Evolutionary conservation across 2,329 filamentous ascomycete genomes (phyloP).

Genomic region (Triangularia verruculosa): DNA sequence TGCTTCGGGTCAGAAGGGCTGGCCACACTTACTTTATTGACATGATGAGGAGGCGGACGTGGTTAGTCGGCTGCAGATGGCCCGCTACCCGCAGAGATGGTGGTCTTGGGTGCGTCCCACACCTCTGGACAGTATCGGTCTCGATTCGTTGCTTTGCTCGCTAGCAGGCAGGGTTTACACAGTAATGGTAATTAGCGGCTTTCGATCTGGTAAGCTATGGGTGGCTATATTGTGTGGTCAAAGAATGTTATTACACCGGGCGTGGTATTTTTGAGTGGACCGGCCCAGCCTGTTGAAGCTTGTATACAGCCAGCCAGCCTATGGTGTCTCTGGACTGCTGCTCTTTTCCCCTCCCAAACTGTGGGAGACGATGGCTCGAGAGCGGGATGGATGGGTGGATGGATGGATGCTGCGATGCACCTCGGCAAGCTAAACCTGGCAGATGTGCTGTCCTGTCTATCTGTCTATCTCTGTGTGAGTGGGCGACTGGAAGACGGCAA

Average conservation of each 20-base stretch:
- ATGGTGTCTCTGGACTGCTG: not conserved
- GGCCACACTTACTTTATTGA: conserved; percentile 38
- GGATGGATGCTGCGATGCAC: conserved; percentile 8
- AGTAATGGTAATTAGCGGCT: conserved; percentile 36
- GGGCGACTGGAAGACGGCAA: no score
- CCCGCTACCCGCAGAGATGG: conserved; percentile 24
- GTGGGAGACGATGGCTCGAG: not conserved
- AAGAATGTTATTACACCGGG: not conserved
- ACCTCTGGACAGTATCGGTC: conserved; percentile 11
- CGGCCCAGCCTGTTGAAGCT: conserved; percentile 30
- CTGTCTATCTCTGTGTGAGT: no score
- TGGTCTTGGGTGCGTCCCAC: conserved; percentile 28
- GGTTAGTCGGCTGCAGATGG: conserved; percentile 30
- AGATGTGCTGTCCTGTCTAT: not conserved
- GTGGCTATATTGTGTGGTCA: not conserved
- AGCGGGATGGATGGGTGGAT: conserved; percentile 9
- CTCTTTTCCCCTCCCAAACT: not conserved
- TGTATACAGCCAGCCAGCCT: conserved; percentile 23
- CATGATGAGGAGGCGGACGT: conserved; percentile 37
- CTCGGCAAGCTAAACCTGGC: conserved; percentile 15
- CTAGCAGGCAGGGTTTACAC: conserved; percentile 27
- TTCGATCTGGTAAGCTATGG: conserved; percentile 29
- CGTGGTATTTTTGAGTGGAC: conserved; percentile 4
- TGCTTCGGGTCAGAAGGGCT: conserved; percentile 13
- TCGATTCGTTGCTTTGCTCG: conserved; percentile 10